Evolutionary conservation across 805 yeast genomes (phyloP).

Genomic region (Kodamaea sagamina): DNA sequence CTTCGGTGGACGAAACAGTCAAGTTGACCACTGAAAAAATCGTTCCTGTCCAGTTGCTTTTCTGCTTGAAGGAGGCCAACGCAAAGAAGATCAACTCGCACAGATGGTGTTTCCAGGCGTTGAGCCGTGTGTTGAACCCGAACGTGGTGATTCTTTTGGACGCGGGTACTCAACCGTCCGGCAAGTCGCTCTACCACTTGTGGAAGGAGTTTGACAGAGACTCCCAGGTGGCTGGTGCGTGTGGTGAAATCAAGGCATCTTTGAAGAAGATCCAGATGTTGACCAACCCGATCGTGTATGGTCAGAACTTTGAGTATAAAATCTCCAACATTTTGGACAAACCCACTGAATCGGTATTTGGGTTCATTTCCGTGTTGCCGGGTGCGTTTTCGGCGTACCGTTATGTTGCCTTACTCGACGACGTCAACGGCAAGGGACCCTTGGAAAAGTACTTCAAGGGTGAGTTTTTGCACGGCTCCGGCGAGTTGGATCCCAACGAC

Average conservation of each 20-base stretch:
- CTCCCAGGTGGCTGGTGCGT: slow-evolving; percentile 65
- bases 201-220: slow-evolving; percentile 66
- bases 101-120: slow-evolving; percentile 69
- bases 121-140: slow-evolving; percentile 58
- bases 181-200: slow-evolving; percentile 55
- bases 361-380: slow-evolving; percentile 65
- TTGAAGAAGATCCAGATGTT: slow-evolving; percentile 48
- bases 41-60: slow-evolving; percentile 63
- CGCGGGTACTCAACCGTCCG: slow-evolving; percentile 66
- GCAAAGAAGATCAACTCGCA: slow-evolving; percentile 68
- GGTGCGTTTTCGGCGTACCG: slow-evolving; percentile 72
- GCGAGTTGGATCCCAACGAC: slow-evolving; percentile 59
- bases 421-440: slow-evolving; percentile 55
- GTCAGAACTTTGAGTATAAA: slow-evolving; percentile 67
- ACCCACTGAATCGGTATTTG: slow-evolving; percentile 65
- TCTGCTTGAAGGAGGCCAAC: slow-evolving; percentile 62
- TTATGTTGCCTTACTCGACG: slow-evolving; percentile 58
- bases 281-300: slow-evolving; percentile 62
- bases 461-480: slow-evolving; percentile 57
- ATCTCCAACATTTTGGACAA: slow-evolving; percentile 68
- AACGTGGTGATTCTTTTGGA: slow-evolving; percentile 58
- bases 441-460: slow-evolving; percentile 69
- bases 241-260: slow-evolving; percentile 70
- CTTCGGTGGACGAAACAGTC: slow-evolving; percentile 52
- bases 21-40: slow-evolving; percentile 53